Percentiles rank a stretch among this genome's conserved stretches.
phyloP scores from a whole-genome alignment of 116 monocot genomes.

The Trichopus zeylanicus region DNA sequence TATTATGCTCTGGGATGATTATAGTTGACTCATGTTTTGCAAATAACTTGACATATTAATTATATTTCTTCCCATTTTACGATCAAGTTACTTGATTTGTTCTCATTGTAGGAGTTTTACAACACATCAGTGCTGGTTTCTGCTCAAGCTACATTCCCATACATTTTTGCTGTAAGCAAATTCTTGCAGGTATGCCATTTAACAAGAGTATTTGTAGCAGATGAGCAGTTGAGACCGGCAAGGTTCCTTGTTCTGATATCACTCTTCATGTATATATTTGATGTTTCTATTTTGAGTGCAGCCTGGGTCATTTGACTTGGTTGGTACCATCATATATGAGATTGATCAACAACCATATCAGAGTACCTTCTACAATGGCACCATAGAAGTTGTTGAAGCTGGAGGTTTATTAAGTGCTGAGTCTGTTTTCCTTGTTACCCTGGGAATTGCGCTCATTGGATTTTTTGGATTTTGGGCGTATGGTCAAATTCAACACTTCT shows the following conservation, averaged over 20 bases:
- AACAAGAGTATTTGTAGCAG: background rate
- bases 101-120: constrained; percentile 52
- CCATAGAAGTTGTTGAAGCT: constrained; percentile 25
- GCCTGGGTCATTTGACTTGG: constrained; percentile 87
- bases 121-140: constrained; percentile 75
- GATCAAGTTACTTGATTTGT: background rate
- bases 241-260: background rate
- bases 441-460: constrained; percentile 54
- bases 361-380: constrained; percentile 76
- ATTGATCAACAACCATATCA: constrained; percentile 81
- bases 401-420: constrained; percentile 76
- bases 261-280: background rate
- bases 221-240: background rate
- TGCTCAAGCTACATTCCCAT: constrained; percentile 84
- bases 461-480: constrained; percentile 64
- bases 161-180: constrained; percentile 84
- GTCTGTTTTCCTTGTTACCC: constrained; percentile 79
- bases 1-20: too few relatives aligned
- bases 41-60: background rate
- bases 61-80: background rate
- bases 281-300: constrained; percentile 21
- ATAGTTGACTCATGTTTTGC: too few relatives aligned
- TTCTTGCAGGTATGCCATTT: constrained; percentile 60
- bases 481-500: constrained; percentile 68
- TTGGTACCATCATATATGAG: constrained; percentile 79